Evolutionary conservation across 148 eudicot species (phyloP).

Genomic region (Diospyros kaki): DNA sequence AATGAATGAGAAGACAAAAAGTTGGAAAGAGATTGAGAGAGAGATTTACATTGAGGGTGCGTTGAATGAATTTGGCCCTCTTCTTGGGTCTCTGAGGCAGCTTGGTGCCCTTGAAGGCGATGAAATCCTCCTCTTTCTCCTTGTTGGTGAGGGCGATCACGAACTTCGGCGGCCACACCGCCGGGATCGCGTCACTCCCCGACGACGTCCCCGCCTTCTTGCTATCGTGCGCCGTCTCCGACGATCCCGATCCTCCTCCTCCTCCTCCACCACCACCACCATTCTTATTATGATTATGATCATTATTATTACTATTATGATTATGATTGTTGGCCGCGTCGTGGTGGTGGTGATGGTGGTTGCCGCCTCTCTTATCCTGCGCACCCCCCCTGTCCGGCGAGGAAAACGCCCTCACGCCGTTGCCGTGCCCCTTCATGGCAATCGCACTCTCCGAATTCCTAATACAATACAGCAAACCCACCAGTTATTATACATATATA

Average conservation of each 20-base stretch:
- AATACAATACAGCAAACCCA: not conserved
- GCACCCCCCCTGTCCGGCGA: constrained; percentile 56
- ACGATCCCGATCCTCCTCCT: constrained; percentile 50
- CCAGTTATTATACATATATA: not conserved
- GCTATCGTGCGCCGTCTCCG: constrained; percentile 43
- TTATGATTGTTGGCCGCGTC: too few species aligned
- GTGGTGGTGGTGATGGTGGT: constrained; percentile 8
- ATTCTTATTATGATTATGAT: not conserved
- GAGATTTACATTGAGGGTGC: constrained; percentile 73
- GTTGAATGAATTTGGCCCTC: constrained; percentile 85
- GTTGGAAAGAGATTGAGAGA: constrained; percentile 5
- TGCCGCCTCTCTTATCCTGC: constrained; percentile 38
- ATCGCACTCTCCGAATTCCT: constrained; percentile 66
- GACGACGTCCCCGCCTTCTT: constrained; percentile 59
- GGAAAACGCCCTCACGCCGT: constrained; percentile 47
- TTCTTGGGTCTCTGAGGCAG: constrained; percentile 92
- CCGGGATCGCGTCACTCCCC: constrained; percentile 42
- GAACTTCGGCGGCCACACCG: constrained; percentile 29
- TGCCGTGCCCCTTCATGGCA: constrained; percentile 68
- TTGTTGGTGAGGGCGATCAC: constrained; percentile 62
- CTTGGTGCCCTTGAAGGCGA: constrained; percentile 85
- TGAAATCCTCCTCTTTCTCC: constrained; percentile 91
- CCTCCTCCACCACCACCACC: not conserved
- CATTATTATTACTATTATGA: constrained; percentile 20
- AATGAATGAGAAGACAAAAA: not conserved